These are phyloP conservation scores for Myriosclerotinia curreyana DNA, from an alignment of 2,329 filamentous ascomycete species.

Conservation along the genomic window DNA sequence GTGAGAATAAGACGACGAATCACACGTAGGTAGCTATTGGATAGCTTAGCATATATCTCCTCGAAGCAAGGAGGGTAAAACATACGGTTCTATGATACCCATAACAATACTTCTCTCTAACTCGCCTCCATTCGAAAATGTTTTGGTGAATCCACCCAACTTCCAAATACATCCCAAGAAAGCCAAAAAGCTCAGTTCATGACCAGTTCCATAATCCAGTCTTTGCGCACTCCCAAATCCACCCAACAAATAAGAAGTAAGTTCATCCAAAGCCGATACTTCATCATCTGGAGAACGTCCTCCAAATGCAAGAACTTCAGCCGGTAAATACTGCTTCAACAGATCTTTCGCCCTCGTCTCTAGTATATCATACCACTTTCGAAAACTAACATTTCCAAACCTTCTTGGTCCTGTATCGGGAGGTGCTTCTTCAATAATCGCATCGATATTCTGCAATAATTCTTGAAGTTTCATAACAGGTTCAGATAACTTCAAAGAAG, in stretches of 20 bases:
- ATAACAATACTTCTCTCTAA: constrained; percentile 78
- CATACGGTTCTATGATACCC: constrained; percentile 77
- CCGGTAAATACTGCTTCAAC: constrained; percentile 55
- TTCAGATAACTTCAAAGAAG: constrained; percentile 43
- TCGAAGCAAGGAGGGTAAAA: constrained; percentile 32
- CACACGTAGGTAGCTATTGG: constrained; percentile 68
- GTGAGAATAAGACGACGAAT: constrained; percentile 80
- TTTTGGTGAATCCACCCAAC: constrained; percentile 70
- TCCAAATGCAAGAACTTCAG: constrained; percentile 41
- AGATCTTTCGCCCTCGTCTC: constrained; percentile 57
- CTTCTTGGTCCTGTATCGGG: constrained; percentile 81
- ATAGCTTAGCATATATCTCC: constrained; percentile 18
- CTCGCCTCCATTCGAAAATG: constrained; percentile 46
- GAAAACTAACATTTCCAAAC: constrained; percentile 90
- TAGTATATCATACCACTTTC: constrained; percentile 74
- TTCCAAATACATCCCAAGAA: constrained; percentile 93
- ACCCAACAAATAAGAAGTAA: constrained; percentile 76
- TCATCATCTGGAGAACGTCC: constrained; percentile 27
- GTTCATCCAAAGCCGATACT: constrained; percentile 59
- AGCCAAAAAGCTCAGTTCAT: constrained; percentile 91
- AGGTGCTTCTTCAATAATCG: constrained; percentile 72
- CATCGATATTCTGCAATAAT: constrained; percentile 62
- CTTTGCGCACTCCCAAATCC: constrained; percentile 85
- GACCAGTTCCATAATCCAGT: constrained; percentile 92
- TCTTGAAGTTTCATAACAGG: constrained; percentile 61